phyloP scores from a whole-genome alignment of 2,329 filamentous ascomycete species.

The Laburnicola sp. region DNA sequence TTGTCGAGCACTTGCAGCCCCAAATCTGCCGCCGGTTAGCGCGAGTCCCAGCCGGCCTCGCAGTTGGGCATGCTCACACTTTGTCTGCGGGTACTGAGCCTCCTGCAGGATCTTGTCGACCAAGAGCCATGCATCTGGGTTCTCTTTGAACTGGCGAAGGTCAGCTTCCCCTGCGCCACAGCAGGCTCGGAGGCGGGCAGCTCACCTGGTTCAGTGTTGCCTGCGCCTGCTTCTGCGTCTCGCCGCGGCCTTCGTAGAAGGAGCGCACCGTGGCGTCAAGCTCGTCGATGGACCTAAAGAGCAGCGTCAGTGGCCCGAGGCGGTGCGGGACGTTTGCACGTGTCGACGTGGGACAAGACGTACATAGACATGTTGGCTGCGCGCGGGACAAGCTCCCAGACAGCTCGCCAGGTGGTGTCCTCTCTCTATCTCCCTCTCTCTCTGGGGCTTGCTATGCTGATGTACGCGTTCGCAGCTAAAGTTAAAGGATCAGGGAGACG shows the following conservation, averaged over 20 bases:
- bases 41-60: conserved; percentile 17
- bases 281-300: conserved; percentile 70
- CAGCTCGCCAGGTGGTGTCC: conserved; percentile 29
- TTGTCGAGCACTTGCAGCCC: too few relatives aligned
- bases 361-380: conserved; percentile 60
- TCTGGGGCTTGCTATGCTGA: conserved; percentile 22
- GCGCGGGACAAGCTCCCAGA: conserved; percentile 41
- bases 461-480: conserved; percentile 10
- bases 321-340: too few relatives aligned
- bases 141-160: conserved; percentile 85
- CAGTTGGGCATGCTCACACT: conserved; percentile 66
- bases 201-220: conserved; percentile 88
- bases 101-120: conserved; percentile 96
- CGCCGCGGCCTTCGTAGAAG: conserved; percentile 96
- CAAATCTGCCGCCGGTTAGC: conserved; percentile 65
- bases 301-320: background rate
- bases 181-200: conserved; percentile 11
- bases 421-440: conserved; percentile 6
- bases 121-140: conserved; percentile 95
- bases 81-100: conserved; percentile 91
- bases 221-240: conserved; percentile 96
- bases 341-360: background rate
- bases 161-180: conserved; percentile 18
- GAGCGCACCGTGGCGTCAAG: conserved; percentile 93
- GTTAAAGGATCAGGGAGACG: conserved; percentile 17